Evolutionary conservation across 129 eudicot genomes (phyloP), one percentile per base, ranked within the genome.

Genomic region (Arctium lappa): DNA sequence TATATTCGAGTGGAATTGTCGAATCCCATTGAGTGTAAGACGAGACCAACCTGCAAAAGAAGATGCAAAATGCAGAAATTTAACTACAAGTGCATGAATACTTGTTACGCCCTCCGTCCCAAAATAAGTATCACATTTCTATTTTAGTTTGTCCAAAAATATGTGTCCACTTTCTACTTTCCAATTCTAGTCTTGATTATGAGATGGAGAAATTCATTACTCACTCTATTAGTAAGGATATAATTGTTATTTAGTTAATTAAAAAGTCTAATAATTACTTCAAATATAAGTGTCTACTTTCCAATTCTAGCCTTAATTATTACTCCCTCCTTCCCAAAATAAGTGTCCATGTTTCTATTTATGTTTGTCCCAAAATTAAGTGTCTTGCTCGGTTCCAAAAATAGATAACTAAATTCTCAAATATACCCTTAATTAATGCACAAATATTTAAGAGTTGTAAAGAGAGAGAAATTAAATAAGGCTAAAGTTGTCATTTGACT

Each of bases 1-100:
- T 93, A 95, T 85, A 95, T 95, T 71, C 97, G 87, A 44, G 99
- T 93, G n/a, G 95, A 88, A 77, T 95, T 93, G 78, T 91, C 90
- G 69, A 95, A 95, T 34, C 98, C 98, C 94, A 95, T 88, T 60
- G 98, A 86, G 18, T 95, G 91, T 81, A 95, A 81, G 48, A 95
- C 81, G 81, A 91, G 92, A 80, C 98, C 97, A 65, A 95, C 99
- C 99, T 95, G 91, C 42, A 18, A 72, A 82, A 12, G 39, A 31
- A 89, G 66, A 86, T 78, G 69, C 74, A 68, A 74, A 27, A 80
- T 62, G 36, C 46, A 72, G 36, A 39, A 85, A 77, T 10, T 60
- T 69, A 3, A 53, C 7, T 29, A 15, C n/a, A 38, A 48, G 39
- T 71, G 46, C 29, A 62, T 10, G 11, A 68, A 50, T 50, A 50